Conservation (phyloP, 805 yeast species). For the Candida gorgasii region DNA sequence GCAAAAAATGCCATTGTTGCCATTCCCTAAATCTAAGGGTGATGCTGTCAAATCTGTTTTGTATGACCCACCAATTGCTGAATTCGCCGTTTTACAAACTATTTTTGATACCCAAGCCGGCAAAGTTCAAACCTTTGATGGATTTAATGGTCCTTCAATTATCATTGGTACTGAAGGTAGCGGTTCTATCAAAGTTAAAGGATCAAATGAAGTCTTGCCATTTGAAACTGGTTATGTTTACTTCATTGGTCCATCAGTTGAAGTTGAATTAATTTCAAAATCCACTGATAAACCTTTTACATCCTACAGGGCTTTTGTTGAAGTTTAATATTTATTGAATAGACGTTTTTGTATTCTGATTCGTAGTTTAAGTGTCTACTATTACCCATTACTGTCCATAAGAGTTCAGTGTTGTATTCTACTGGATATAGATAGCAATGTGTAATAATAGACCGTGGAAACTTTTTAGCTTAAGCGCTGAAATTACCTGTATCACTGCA, state of each 20-base stretch:
- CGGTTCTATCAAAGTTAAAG: slow-evolving; percentile 56
- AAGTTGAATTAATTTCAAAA: slow-evolving; percentile 57
- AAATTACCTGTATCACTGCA: no score
- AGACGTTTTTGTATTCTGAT: no score
- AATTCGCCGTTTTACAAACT: slow-evolving; percentile 90
- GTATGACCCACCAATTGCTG: slow-evolving; percentile 96
- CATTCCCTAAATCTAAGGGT: slow-evolving; percentile 62
- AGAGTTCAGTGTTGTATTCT: no score
- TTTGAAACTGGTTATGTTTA: slow-evolving; percentile 74
- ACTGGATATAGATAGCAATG: no score
- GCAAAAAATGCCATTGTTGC: slow-evolving; percentile 79
- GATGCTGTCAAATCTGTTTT: slow-evolving; percentile 58
- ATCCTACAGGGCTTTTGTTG: slow-evolving; percentile 88
- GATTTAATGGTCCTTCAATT: slow-evolving; percentile 84
- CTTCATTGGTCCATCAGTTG: slow-evolving; percentile 78
- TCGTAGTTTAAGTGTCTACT: no score
- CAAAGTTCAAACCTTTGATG: slow-evolving; percentile 56
- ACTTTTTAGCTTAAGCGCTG: no score
- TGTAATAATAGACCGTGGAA: no score
- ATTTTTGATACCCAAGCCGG: slow-evolving; percentile 51
- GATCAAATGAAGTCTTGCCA: slow-evolving; percentile 29
- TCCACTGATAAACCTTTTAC: slow-evolving; percentile 54
- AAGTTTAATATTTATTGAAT: slow-evolving; percentile 38
- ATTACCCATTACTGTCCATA: no score
- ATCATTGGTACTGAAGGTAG: slow-evolving; percentile 79